phyloP scores from a whole-genome alignment of 768 basidiomycete genomes.

The Psilocybe azurescens region DNA sequence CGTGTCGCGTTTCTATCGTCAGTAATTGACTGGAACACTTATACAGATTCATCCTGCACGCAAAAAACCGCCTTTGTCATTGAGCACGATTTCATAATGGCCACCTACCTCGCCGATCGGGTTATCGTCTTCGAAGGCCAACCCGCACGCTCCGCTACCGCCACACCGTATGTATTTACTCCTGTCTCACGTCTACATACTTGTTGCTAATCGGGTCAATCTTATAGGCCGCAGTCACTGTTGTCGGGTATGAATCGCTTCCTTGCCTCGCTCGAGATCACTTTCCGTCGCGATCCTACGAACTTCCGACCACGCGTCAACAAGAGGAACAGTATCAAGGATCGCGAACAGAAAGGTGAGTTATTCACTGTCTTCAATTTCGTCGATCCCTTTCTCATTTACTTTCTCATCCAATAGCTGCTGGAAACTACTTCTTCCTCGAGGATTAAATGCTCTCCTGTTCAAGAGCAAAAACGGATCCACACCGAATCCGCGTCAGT shows the following conservation, averaged over 20 bases:
- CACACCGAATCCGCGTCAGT: background rate
- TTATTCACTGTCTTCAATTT: slow-evolving; percentile 10
- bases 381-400: slow-evolving; percentile 2
- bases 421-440: slow-evolving; percentile 93
- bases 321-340: slow-evolving; percentile 84
- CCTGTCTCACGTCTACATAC: background rate
- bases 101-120: slow-evolving; percentile 97
- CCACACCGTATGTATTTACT: slow-evolving; percentile 67
- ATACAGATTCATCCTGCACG: slow-evolving; percentile 86
- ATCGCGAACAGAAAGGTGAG: slow-evolving; percentile 85
- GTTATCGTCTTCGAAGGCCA: slow-evolving; percentile 92
- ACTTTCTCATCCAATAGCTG: slow-evolving; percentile 43
- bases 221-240: slow-evolving; percentile 84
- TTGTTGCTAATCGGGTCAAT: background rate
- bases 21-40: background rate
- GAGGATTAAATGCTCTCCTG: slow-evolving; percentile 62
- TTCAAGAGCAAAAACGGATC: background rate
- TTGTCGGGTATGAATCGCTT: slow-evolving; percentile 98
- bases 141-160: slow-evolving; percentile 88
- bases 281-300: slow-evolving; percentile 97
- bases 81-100: slow-evolving; percentile 99
- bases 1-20: slow-evolving; percentile 8
- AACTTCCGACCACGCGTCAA: slow-evolving; percentile 91
- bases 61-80: slow-evolving; percentile 99
- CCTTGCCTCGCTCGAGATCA: slow-evolving; percentile 94